Evolutionary conservation across 2,329 filamentous ascomycete genomes (phyloP).

Genomic region (Trichoderma sp.): DNA sequence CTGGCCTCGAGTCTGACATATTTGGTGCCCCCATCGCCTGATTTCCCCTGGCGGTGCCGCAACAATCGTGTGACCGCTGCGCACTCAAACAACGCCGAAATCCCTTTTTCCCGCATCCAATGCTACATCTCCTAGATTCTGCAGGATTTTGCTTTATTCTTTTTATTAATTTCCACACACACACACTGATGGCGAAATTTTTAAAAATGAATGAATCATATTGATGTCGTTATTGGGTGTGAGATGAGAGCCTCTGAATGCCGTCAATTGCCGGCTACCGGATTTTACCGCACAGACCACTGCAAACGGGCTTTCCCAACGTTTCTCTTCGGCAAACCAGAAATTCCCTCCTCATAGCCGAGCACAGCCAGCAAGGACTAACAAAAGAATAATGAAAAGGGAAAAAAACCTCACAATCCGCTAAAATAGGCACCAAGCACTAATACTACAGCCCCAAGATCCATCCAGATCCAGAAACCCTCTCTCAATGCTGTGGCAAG

Average conservation of each 20-base stretch:
- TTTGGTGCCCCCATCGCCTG: conserved; percentile 7
- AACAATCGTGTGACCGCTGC: not conserved
- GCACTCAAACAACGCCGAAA: not conserved
- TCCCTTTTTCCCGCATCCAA: not conserved
- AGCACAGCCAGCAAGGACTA: not conserved
- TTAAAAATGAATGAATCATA: not conserved
- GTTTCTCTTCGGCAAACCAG: not conserved
- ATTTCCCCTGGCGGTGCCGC: not conserved
- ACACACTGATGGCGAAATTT: not conserved
- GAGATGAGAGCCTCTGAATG: not conserved
- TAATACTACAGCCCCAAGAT: not conserved
- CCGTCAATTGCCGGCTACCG: conserved; percentile 12
- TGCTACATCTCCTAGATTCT: not conserved
- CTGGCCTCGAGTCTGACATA: no score
- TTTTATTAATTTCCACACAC: not conserved
- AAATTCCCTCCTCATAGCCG: not conserved
- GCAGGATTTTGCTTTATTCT: not conserved
- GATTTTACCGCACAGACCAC: not conserved
- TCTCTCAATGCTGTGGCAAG: conserved; percentile 16
- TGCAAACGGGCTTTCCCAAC: not conserved
- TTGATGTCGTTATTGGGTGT: not conserved
- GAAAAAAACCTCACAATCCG: not conserved
- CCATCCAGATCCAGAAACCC: not conserved
- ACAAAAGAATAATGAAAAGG: not conserved
- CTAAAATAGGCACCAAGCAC: no score